A percentile compares a stretch with the other conserved stretches of the same genome.
Evolutionary conservation across 352 stramenopile species (phyloP).

Genomic region (Phytophthora lateralis): DNA sequence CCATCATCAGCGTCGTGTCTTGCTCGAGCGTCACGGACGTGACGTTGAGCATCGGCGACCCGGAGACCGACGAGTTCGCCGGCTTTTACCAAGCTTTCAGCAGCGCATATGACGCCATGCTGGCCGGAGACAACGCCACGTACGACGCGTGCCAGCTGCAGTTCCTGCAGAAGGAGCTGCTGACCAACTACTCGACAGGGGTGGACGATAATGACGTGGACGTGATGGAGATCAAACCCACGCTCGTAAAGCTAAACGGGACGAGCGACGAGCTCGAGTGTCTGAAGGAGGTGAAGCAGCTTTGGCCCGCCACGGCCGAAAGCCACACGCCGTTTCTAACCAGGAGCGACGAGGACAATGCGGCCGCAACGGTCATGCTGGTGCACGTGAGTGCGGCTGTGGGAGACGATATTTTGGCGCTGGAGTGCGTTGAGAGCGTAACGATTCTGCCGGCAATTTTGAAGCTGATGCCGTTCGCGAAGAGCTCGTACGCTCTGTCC

Average conservation of each 20-base stretch:
- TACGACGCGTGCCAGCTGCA: conserved; percentile 71
- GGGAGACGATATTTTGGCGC: conserved; percentile 48
- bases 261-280: conserved; percentile 47
- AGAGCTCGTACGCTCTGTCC: conserved; percentile 50
- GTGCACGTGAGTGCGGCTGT: conserved; percentile 53
- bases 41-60: conserved; percentile 54
- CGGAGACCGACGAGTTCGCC: conserved; percentile 47
- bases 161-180: conserved; percentile 63
- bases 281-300: conserved; percentile 42
- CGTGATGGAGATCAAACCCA: conserved; percentile 47
- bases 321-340: conserved; percentile 76
- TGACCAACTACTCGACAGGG: conserved; percentile 42
- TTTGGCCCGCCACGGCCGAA: conserved; percentile 53
- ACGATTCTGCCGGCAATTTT: conserved; percentile 63
- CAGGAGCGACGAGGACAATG: conserved; percentile 50
- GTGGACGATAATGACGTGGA: conserved; percentile 25
- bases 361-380: conserved; percentile 56
- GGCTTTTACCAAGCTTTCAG: conserved; percentile 66
- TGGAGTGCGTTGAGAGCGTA: conserved; percentile 58
- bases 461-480: conserved; percentile 76
- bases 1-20: conserved; percentile 56
- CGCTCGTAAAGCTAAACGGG: conserved; percentile 58
- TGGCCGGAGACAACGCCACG: conserved; percentile 52
- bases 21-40: conserved; percentile 48
- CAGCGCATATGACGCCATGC: conserved; percentile 65